Base-by-base conservation (phyloP, 768 basidiomycete species). In the Russula earlei region DNA sequence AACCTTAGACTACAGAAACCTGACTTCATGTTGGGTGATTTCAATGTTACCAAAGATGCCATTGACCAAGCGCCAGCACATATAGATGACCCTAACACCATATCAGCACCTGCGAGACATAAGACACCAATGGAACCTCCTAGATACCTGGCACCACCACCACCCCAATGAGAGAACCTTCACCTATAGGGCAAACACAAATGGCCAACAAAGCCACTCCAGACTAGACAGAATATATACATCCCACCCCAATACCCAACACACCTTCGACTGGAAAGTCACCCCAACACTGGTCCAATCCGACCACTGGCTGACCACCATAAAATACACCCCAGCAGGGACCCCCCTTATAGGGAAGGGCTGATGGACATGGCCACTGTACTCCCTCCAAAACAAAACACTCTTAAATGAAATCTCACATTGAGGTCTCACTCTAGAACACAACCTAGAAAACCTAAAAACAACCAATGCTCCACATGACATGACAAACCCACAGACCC, bases 211-310 rank as follows among this genome's bases (percentile, higher is more conserved):
- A 25, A 36, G 29, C 0, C 11, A 34, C 19, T 47, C 56, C 0
- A 20, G 52, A 27, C 4, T 58, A 7, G 56, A 58, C 27, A 1
- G 56, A 5, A 58, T 58, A 14, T 58, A 58, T 17, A 3, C 7
- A 2, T 5, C 27, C 2, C 20, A 1, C 2, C 5, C 15, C 0
- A 31, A 11, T 1, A 11, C 15, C 1, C 0, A 7, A 2, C 25
- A 15, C 17, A 36, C n/a, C 20, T 40, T 25, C 2, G 34, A 53
- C 7, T 52, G 56, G 51, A 9, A 33, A 3, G 15, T 10, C 0
- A 1, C 1, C 3, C 14, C 1, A 9, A 5, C 36, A 2, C 0
- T 17, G 0, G n/a, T 49, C 1, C 47, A n/a, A 0, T 43, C 52
- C 0, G 52, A 54, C 19, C 48, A 59, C 34, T 42, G 45, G 43